Conservation (phyloP, 2,329 filamentous ascomycete species). For the Fusarium palustre region DNA sequence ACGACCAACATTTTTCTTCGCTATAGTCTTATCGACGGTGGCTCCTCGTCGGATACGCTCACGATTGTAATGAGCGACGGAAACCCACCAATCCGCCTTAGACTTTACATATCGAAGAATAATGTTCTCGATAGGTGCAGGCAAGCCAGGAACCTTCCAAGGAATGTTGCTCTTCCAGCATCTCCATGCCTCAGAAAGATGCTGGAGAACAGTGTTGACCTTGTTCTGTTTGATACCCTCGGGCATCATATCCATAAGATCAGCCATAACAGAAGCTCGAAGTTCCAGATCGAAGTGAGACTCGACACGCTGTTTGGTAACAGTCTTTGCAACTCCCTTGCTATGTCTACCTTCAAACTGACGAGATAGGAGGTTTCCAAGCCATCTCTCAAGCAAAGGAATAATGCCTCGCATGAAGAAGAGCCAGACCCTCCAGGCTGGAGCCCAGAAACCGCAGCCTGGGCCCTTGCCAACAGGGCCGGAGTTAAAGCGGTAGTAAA, state of each 20-base stretch:
- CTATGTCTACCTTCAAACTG: conserved; percentile 99
- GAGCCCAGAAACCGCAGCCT: conserved; percentile 98
- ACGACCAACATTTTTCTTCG: conserved; percentile 98
- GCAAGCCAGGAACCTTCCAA: conserved; percentile 97
- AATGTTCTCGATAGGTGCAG: conserved; percentile 98
- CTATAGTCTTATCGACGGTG: conserved; percentile 98
- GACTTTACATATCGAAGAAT: conserved; percentile 98
- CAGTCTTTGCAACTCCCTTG: conserved; percentile 98
- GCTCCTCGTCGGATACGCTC: conserved; percentile 96
- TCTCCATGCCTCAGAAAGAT: conserved; percentile 97
- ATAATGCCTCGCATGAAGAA: conserved; percentile 99
- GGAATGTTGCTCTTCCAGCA: conserved; percentile 99
- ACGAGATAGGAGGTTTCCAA: conserved; percentile 94
- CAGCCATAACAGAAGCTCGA: conserved; percentile 97
- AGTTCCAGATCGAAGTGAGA: conserved; percentile 98
- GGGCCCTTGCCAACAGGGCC: conserved; percentile 97
- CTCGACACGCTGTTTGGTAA: conserved; percentile 98
- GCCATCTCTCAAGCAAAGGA: conserved; percentile 94
- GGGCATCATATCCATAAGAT: conserved; percentile 99
- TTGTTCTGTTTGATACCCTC: conserved; percentile 99
- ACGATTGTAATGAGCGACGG: conserved; percentile 97
- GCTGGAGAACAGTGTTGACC: conserved; percentile 96
- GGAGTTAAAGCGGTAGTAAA: conserved; percentile 98
- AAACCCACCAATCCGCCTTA: conserved; percentile 99
- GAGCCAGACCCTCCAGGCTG: conserved; percentile 97